Base-by-base conservation (phyloP, 768 basidiomycete genomes). In the Imleria badia region DNA sequence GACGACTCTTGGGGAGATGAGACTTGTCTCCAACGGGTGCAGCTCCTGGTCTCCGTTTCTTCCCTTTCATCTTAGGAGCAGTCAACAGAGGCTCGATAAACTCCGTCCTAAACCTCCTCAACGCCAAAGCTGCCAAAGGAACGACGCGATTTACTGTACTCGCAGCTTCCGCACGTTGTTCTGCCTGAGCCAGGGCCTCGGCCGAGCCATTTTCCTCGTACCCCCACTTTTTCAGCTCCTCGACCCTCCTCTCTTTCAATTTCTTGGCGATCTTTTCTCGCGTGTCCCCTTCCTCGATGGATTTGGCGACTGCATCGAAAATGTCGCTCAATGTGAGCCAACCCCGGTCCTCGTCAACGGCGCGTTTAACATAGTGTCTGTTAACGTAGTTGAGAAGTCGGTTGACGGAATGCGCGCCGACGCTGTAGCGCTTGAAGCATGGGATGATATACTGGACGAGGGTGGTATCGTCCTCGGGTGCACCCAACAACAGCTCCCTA, bases 311-410 rank as follows among this genome's bases (percentile, higher is more conserved):
- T 23, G 80, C 79, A 63, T 85, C 80, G 56, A 89, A 69, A 15
- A 86, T 78, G 65, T 89, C 87, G 48, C 75, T 76, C 40, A 89
- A 72, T 30, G 84, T 80, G 39, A 90, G 76, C 89, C 89, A 91
- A 39, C 89, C 88, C 59, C 77, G 81, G 70, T 89, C 89, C 69
- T 91, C 87, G 68, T 91, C 88, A 15, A 86, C 75, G 42, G 85
- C 86, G 26, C 87, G 84, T 65, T 86, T 86, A 58, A 91, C 85
- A 65, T 86, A 86, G 68, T 88, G 86, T 35, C 82, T 73, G 63
- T 83, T 84, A 44, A 84, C 75, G 60, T 91, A 91, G 73, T 83
- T 89, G 61, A 90, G 77, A 31, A 91, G 81, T 61, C 89, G 82
- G 70, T 86, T 80, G 52, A 86, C 81, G 49, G 86, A 80, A 58